Percentiles rank a stretch among this genome's conserved stretches.
These are phyloP conservation scores for Kodamaea anthophila DNA, from an alignment of 1,139 yeast species.

Conservation along the genomic window DNA sequence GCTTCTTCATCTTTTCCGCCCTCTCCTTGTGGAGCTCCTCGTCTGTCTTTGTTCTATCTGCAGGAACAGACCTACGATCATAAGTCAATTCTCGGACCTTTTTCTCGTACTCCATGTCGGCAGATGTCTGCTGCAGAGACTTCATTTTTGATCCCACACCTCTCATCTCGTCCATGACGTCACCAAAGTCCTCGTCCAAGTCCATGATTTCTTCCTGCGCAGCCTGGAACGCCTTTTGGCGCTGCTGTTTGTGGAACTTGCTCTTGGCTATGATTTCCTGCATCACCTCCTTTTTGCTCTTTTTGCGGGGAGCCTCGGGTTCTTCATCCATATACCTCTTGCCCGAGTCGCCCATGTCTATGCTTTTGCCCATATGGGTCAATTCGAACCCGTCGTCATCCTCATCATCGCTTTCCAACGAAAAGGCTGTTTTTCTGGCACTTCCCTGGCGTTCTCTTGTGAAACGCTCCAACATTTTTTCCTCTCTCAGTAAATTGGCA, in stretches of 20 bases:
- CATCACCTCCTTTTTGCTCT: constrained; percentile 93
- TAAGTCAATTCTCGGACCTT: constrained; percentile 73
- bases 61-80: constrained; percentile 89
- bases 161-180: constrained; percentile 58
- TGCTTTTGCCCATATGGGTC: constrained; percentile 76
- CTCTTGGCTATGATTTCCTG: constrained; percentile 94
- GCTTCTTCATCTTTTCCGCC: constrained; percentile 56
- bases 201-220: constrained; percentile 66
- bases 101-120: constrained; percentile 62
- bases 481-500: constrained; percentile 68
- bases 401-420: constrained; percentile 67
- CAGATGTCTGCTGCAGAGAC: constrained; percentile 26
- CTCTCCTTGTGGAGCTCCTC: constrained; percentile 75
- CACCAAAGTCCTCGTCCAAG: constrained; percentile 74
- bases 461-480: constrained; percentile 91
- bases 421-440: constrained; percentile 52
- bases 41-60: constrained; percentile 89
- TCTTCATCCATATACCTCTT: constrained; percentile 29
- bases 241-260: constrained; percentile 79
- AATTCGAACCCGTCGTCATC: constrained; percentile 45
- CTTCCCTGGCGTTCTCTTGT: constrained; percentile 74
- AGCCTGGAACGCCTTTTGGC: constrained; percentile 73
- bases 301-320: constrained; percentile 48
- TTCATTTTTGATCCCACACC: constrained; percentile 16
- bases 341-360: constrained; percentile 20